Evolutionary conservation across 169 alveolate species (phyloP), one percentile per base, ranked within the genome.

Genomic region (Prorocentrum cordatum): DNA sequence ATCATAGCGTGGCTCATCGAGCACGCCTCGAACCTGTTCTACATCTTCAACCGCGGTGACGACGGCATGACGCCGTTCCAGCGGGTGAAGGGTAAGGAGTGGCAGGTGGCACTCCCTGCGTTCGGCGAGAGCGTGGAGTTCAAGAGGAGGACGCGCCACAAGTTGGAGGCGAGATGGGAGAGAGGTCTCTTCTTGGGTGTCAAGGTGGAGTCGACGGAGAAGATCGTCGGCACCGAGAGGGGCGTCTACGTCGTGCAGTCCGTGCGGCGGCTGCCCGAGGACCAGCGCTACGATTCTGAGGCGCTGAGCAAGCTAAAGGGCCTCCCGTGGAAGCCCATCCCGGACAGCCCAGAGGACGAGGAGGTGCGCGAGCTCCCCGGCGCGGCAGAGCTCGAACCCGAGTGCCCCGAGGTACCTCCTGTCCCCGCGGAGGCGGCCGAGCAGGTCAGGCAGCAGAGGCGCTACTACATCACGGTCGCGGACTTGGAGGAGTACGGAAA

Each of bases 321-420:
- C 22, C 47, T 71, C 27, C 85, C 85, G 0, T 47, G 71, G 68
- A 36, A 54, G 39, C 85, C 85, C 27, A 32, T 5, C 71, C 85
- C 1, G 6, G 16, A 12, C 22, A 31, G 33, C 5, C 33, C 22
- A 16, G 45, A 29, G 33, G 61, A 7, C 83, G 33, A 59, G 6
- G 83, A 45, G 45, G 83, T 66, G 0, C 7, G 2, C 4, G 66
- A 71, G 45, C 39, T 73, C 4, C 71, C 36, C 5, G 68, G 29
- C 6, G 26, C 83, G 10, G 61, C 32, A 45, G 33, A 68, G 7
- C 22, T 54, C 7, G 68, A 47, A 58, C 70, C 64, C 14, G 85
- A 50, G 24, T 27, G 24, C 26, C 85, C 83, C 26, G 83, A 71
- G 22, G 83, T 39, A 29, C 42, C 7, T 31, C 47, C 45, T 5